Evolutionary conservation across 371 early-diverging fungal genomes (phyloP), one percentile per base, ranked within the genome.

Genomic region (Blakeslea trispora): DNA sequence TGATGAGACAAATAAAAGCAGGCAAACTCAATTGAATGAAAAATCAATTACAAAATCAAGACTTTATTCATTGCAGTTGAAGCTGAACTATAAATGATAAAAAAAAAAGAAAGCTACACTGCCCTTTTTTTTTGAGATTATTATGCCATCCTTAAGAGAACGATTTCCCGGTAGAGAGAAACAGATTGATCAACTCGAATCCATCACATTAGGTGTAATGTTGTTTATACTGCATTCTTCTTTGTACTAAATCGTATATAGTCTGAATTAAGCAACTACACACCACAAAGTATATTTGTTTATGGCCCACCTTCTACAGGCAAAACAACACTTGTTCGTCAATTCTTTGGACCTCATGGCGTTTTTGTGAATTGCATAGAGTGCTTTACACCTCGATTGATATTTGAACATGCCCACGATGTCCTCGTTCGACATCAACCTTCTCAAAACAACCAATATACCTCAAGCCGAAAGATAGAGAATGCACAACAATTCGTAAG

Each of bases 261-360:
- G 57, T 44, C 50, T 44, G 23, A 44, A 8, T 22, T 21, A 9
- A 24, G 39, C 1, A 18, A 42, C 18, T 46, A 32, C 22, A 42
- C 53, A 35, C 61, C 66, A 5, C 66, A 65, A 50, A 72, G 81
- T 23, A 59, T 87, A 32, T 76, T 88, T 56, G 65, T 90, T 23
- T 83, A 81, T 37, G 91, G 91, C 1, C 85, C 79, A 50, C 77
- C 89, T 0, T 84, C 91, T 1, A 85, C 90, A 2, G 94, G 92
- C 43, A 94, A 94, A 59, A 90, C 90, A 0, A 57, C 81, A 1
- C 75, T 91, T 10, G 57, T 87, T 6, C 75, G 72, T 10, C 65
- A 74, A 3, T 53, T 81, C 7, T 51, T 83, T 9, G 64, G 72
- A 15, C 34, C 66, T 9, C 42, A 34, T 1, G 70, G 69, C 3